Conservation (phyloP, 305 asterid species). For the Fraxinus ornus region DNA sequence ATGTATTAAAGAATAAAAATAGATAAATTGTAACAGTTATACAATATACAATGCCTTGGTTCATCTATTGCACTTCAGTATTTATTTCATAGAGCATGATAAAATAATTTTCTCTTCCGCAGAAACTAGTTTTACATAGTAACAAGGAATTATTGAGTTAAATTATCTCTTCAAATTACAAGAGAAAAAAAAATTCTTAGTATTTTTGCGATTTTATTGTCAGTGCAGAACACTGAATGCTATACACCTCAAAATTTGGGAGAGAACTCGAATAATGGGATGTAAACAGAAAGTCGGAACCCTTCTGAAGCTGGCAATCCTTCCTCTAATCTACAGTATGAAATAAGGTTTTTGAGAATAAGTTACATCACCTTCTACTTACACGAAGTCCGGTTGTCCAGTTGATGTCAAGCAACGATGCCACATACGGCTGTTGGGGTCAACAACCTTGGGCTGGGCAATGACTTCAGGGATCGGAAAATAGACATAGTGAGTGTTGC, state of each 20-base stretch:
- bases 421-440: constrained; percentile 98
- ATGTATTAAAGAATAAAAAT: not conserved
- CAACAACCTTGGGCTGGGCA: constrained; percentile 58
- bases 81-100: not conserved
- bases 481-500: constrained; percentile 93
- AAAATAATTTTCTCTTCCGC: not conserved
- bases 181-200: not conserved
- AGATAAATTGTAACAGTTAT: not conserved
- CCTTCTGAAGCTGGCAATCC: constrained; percentile 18
- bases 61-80: not conserved
- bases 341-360: constrained; percentile 15
- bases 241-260: constrained; percentile 9
- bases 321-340: constrained; percentile 27
- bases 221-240: constrained; percentile 10
- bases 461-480: constrained; percentile 94
- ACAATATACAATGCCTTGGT: not conserved
- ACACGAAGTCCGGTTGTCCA: constrained; percentile 92
- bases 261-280: not conserved
- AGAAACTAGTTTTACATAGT: not conserved
- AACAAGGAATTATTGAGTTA: not conserved
- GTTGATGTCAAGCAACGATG: constrained; percentile 98
- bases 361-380: constrained; percentile 21
- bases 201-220: constrained; percentile 17
- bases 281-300: not conserved
- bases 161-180: not conserved